Evolutionary conservation across 1,284 basidiomycete genomes (phyloP), one percentile per base, ranked within the genome.

Genomic region (Pseudozyma pruni): DNA sequence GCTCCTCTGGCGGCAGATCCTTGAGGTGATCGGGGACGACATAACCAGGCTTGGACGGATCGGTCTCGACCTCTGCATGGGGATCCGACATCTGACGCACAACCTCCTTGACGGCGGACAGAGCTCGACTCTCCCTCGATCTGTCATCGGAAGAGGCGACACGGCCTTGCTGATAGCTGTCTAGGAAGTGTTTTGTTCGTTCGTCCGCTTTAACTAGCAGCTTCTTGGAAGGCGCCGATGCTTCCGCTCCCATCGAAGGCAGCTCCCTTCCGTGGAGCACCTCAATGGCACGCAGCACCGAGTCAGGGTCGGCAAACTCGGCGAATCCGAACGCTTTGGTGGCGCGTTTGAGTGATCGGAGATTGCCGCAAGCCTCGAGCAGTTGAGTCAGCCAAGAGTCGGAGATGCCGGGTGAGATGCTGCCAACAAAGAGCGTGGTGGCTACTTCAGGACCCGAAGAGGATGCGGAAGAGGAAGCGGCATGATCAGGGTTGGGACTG

Each of bases 241-340:
- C 51, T 20, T 78, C 69, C 2, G 63, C 47, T n/a, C 72, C 74
- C 72, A 79, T 75, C 32, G 64, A 46, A 4, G 80, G 80, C 41
- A 98, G 83, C 80, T 96, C 92, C 44, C 92, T 86, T 17, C 88
- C 88, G 81, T 95, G 92, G 69, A 97, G 85, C 54, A 94, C 86
- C 19, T 87, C 84, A 70, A 95, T 85, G 43, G 91, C 92, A 61
- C 93, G 87, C 64, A 94, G 83, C 5, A 94, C 93, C 64, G 90
- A 89, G 79, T 94, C 91, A 17, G 93, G 91, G 57, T 92, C 91
- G 79, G 93, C 91, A 78, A 88, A 96, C 79, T 93, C 90, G 34
- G 93, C 93, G 82, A 97, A 98, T 3, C 93, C 94, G 78, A 97
- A 97, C 3, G 92, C 92, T 84, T 94, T 93, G 4, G 92, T 92